Base-by-base conservation (phyloP, 495 filamentous ascomycete species). In the Penicillium alfredii region DNA sequence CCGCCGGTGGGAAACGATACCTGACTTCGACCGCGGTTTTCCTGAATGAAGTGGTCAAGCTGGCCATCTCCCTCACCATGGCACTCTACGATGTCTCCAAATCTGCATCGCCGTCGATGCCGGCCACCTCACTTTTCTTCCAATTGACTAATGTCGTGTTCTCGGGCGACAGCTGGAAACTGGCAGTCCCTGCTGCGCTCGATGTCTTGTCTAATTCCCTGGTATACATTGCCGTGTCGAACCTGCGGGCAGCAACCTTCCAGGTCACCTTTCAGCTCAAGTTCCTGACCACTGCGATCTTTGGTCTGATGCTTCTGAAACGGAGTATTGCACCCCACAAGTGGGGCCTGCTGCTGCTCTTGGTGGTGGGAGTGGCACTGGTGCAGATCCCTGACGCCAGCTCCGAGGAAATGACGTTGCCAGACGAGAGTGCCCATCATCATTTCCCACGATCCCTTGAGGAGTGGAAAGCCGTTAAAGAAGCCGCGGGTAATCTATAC, bases 11-110 rank as follows among this genome's bases (percentile, higher is more conserved):
- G 33, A 86, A 86, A 44, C 81, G 89, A 55, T 98, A 94, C 62
- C 81, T 89, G 43, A 79, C 90, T 17, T 96, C 89, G 10, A 96
- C 92, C 16, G 90, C 92, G 9, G 90, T 98, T 12, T 84, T 98
- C 53, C 66, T 96, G 26, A 94, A 88, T 54, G 92, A 98, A 63
- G 75, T 95, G 32, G 73, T 94, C 45, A 98, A 98, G 63, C 72
- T 98, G 19, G 74, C 80, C 10, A 77, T 96, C 41, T 88, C 82
- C 49, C 63, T 94, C 13, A 89, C 82, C 28, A 82, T 96, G 52
- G 82, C 88, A 3, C 71, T 94, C 35, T 87, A 88, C 69, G 88
- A 96, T 50, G 84, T 85, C 33, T 86, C 86, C 18, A 72, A 75
- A 50, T 79, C 76, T 20, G 69, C 84, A 11, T 77, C 85, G 8